Evolutionary conservation across 2,329 filamentous ascomycete genomes (phyloP).

Genomic region (Macrophomina pseudophaseolina): DNA sequence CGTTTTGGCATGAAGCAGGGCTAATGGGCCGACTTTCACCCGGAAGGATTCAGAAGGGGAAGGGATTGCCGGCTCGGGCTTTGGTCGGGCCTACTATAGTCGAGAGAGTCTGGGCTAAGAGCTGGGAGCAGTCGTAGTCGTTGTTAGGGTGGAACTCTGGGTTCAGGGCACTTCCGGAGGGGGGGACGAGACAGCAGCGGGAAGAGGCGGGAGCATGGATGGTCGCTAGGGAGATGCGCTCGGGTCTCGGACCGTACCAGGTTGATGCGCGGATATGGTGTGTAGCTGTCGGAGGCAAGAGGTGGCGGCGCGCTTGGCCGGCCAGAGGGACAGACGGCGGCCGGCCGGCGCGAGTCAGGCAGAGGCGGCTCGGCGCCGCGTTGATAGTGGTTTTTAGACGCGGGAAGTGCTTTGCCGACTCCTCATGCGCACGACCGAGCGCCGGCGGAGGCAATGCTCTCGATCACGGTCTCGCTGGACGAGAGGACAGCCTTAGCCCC

Average conservation of each 20-base stretch:
- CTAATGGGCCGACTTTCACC: not conserved
- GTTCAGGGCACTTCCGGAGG: not conserved
- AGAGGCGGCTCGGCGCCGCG: not conserved
- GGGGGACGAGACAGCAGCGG: not conserved
- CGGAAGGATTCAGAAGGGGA: not conserved
- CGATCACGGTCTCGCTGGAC: not conserved
- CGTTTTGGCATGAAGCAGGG: too few species aligned
- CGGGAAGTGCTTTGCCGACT: constrained; percentile 2
- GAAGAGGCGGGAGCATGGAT: not conserved
- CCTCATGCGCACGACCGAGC: not conserved
- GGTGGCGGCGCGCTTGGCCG: too few species aligned
- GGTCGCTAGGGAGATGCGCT: not conserved
- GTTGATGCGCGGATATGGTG: too few species aligned
- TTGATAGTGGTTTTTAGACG: not conserved
- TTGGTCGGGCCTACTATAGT: not conserved
- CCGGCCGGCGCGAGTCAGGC: not conserved
- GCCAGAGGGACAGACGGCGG: not conserved
- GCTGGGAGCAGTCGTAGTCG: too few species aligned
- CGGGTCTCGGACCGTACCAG: not conserved
- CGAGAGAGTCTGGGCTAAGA: not conserved
- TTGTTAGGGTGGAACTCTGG: too few species aligned
- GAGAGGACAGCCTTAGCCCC: not conserved
- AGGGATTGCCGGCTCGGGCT: not conserved
- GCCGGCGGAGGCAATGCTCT: not conserved
- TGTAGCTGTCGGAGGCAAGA: too few species aligned